Conservation (phyloP, 1,284 basidiomycete species). For the Sphaerobolus stellatus region DNA sequence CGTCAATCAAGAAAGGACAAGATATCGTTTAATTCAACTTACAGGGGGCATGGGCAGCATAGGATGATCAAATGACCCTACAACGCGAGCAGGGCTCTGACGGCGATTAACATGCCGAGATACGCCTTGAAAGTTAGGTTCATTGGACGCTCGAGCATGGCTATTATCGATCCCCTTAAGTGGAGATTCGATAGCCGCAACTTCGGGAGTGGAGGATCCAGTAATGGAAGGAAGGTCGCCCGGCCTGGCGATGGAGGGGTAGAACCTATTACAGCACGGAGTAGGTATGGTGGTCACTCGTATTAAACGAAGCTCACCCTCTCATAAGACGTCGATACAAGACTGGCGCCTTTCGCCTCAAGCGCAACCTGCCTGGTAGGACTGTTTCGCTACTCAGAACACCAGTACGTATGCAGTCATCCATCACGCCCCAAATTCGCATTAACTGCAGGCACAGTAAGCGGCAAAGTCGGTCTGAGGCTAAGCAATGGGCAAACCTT, state of each 20-base stretch:
- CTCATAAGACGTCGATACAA: slow-evolving; percentile 87
- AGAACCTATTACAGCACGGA: slow-evolving; percentile 50
- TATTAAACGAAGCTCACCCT: slow-evolving; percentile 48
- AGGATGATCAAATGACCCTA: slow-evolving; percentile 81
- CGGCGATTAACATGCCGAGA: neutral
- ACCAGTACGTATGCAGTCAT: slow-evolving; percentile 86
- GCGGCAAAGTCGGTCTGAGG: slow-evolving; percentile 2
- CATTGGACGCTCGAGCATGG: neutral
- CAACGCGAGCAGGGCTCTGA: slow-evolving; percentile 52
- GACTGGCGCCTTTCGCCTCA: slow-evolving; percentile 80
- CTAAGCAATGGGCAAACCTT: slow-evolving; percentile 49
- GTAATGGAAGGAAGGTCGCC: slow-evolving; percentile 43
- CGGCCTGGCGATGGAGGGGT: slow-evolving; percentile 54
- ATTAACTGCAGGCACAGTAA: slow-evolving; percentile 49
- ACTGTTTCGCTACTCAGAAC: slow-evolving; percentile 76
- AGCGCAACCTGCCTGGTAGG: slow-evolving; percentile 82
- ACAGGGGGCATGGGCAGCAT: slow-evolving; percentile 81
- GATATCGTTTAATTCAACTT: slow-evolving; percentile 28
- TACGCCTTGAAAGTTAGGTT: neutral
- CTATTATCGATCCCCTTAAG: slow-evolving; percentile 14
- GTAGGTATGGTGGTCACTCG: slow-evolving; percentile 6
- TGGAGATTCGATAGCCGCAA: slow-evolving; percentile 43
- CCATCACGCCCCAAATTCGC: slow-evolving; percentile 91
- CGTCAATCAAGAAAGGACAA: slow-evolving; percentile 8
- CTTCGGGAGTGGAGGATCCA: slow-evolving; percentile 10